phyloP scores from a whole-genome alignment of 306 rosid species.

The Lupinus albus region DNA sequence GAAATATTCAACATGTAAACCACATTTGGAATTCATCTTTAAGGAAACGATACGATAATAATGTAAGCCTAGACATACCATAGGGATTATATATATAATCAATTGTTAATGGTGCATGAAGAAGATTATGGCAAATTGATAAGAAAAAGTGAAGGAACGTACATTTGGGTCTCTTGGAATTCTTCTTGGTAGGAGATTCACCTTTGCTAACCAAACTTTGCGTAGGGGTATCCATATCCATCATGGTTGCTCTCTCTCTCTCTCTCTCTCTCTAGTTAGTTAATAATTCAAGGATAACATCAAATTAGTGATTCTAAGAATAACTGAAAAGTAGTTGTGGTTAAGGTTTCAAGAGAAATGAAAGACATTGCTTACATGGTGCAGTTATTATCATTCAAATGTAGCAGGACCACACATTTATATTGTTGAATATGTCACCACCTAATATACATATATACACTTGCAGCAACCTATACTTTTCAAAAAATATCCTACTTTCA shows the following conservation, averaged over 20 bases:
- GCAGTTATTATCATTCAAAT: conserved; percentile 25
- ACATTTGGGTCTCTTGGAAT: conserved; percentile 45
- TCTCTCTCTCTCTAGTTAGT: background rate
- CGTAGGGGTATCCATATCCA: background rate
- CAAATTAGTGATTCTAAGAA: background rate
- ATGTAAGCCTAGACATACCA: too few relatives aligned
- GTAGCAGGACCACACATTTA: conserved; percentile 36
- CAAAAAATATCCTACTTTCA: too few relatives aligned
- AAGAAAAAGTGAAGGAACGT: conserved; percentile 34
- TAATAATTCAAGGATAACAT: background rate
- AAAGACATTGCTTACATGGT: background rate
- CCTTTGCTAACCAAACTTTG: background rate
- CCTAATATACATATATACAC: background rate
- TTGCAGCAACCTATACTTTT: too few relatives aligned
- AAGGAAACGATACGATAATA: too few relatives aligned
- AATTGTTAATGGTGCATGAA: background rate
- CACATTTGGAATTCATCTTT: too few relatives aligned
- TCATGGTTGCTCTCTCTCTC: background rate
- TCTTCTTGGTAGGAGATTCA: conserved; percentile 21
- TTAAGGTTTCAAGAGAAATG: conserved; percentile 14
- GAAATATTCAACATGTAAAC: too few relatives aligned
- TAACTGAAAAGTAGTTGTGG: conserved; percentile 14
- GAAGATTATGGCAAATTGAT: background rate
- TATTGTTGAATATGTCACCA: conserved; percentile 25
- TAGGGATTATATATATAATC: too few relatives aligned